Evolutionary conservation across 495 filamentous ascomycete genomes (phyloP), one percentile per base, ranked within the genome.

Genomic region (Amniculicola lignicola): DNA sequence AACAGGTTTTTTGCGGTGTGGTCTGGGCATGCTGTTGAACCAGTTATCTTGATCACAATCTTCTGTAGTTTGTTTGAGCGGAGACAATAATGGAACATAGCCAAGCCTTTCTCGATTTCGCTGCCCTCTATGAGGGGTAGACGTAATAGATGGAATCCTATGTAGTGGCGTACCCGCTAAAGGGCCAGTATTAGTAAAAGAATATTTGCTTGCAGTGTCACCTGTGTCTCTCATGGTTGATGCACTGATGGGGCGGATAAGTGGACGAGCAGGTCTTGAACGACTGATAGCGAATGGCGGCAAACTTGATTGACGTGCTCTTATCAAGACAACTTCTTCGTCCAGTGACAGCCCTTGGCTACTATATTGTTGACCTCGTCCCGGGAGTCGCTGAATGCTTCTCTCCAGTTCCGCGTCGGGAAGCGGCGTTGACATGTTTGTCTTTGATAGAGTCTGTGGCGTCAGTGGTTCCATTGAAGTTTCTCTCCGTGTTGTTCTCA

Each of bases 381-480:
- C 14, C 24, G 36, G 36, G 0, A 49, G 5, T 42, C 14, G n/a
- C 43, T 49, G 53, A 41, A 31, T 41, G 12, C 25, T 57, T 21
- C 36, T 6, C n/a, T 49, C 21, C 22, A 42, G 43, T 4, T 42
- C 36, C 2, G 40, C 23, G 10, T 47, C 37, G 1, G 21, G 18
- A 3, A 15, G 19, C 16, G 37, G 19, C 23, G 18, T 38, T 5
- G 25, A 4, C 36, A 57, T 43, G 33, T 31, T 49, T 15, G 14
- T 3, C 15, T 16, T 31, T 21, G 53, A 23, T 15, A n/a, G 27
- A 33, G 56, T 22, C 24, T 49, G 40, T 15, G 57, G 57, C 2
- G 47, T 58, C 37, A 51, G 16, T 15, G 43, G 57, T 14, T 39
- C 49, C 14, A 42, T 23, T 12, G 16, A 15, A 28, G 18, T 22